Base-by-base conservation (phyloP, 768 basidiomycete species). In the Leccinum incarnatum region DNA sequence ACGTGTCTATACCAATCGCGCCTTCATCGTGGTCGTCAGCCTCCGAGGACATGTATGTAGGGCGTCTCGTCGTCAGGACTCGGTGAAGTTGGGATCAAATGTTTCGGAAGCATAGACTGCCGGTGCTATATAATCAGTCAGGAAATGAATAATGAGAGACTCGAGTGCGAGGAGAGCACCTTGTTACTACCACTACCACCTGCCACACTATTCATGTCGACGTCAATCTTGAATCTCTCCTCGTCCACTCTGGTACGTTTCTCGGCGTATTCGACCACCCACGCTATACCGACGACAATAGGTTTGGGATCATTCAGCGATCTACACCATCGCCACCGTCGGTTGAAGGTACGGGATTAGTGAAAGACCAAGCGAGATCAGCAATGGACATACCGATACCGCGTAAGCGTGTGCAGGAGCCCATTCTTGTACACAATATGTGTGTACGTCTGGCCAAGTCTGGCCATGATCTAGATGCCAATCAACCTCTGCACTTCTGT, bases 391-490 rank as follows among this genome's bases (percentile, higher is more conserved):
- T 56, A 88, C 87, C 86, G 80, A 72, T 90, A 91, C 42, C 85
- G 84, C 21, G 79, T 81, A 47, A 93, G 67, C 2, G 93, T 95
- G 61, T 86, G 86, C 68, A 84, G 81, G 21, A 84, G 69, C 1
- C 93, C 93, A 58, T 91, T 88, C 78, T 94, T 95, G 72, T 81
- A 95, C 7, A 95, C 83, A 58, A 95, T 83, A 71, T 93, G 93
- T 5, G 91, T 93, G 63, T 91, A 87, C 19, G 81, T 82, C 67
- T 86, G 83, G 29, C 88, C 84, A 19, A 89, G 83, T 54, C 89
- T 81, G 53, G 78, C 76, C 59, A 88, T 72, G 49, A 89, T 81
- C 87, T 89, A 59, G 21, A 47, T n/a, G 4, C 12, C 17, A 49
- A 42, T 65, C 42, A 62, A 17, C 2, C 3, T 36, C 29, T 23